Evolutionary conservation across 352 stramenopile species (phyloP).

Genomic region (Peronospora farinosa): DNA sequence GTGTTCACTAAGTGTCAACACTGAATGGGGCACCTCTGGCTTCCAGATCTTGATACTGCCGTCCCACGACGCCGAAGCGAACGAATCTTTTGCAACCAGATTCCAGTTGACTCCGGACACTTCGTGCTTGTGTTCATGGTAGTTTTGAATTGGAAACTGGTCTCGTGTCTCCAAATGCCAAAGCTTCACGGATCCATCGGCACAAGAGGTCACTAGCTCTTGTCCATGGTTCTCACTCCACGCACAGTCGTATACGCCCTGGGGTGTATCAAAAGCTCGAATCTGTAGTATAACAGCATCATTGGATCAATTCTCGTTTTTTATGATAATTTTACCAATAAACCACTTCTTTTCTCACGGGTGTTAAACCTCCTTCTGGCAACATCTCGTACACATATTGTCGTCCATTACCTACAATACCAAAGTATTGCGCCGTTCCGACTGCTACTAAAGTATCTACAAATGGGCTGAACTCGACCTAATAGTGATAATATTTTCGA

Average conservation of each 20-base stretch:
- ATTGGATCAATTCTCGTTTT: no score
- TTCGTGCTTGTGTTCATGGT: constrained; percentile 82
- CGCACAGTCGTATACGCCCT: constrained; percentile 86
- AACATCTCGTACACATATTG: constrained; percentile 80
- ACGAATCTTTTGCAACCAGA: constrained; percentile 79
- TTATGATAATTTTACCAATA: no score
- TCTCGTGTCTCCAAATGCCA: constrained; percentile 87
- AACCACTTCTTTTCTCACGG: constrained; percentile 24
- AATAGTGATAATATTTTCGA: background rate
- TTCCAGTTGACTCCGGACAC: constrained; percentile 89
- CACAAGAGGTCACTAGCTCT: constrained; percentile 82
- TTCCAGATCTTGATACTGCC: constrained; percentile 84
- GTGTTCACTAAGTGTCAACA: constrained; percentile 77
- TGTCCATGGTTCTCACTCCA: constrained; percentile 87
- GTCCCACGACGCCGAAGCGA: constrained; percentile 86
- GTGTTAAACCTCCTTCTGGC: constrained; percentile 49
- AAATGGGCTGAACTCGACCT: constrained; percentile 91
- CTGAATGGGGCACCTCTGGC: constrained; percentile 57
- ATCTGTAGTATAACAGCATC: constrained; percentile 30
- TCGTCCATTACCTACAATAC: constrained; percentile 87
- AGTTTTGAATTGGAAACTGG: constrained; percentile 84
- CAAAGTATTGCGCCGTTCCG: constrained; percentile 88
- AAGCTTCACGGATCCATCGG: constrained; percentile 84
- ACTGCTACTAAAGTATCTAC: constrained; percentile 82
- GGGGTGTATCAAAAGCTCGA: constrained; percentile 84